These are phyloP conservation scores for Nyssa sinensis DNA, from an alignment of 148 eudicot genomes.

Conservation along the genomic window DNA sequence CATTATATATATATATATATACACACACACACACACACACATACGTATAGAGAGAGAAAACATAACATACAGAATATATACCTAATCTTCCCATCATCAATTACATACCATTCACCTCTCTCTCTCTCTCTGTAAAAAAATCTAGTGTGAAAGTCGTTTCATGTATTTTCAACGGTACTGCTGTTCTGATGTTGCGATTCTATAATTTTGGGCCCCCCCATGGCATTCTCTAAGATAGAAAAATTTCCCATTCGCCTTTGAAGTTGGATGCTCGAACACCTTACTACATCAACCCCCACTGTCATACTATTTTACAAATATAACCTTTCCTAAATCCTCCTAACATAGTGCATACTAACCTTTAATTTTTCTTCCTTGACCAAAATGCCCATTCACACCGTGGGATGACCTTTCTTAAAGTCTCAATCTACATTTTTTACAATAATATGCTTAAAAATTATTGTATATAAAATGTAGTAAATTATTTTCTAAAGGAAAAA, in stretches of 20 bases:
- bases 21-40: no score
- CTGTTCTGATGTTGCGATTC: no score
- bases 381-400: conserved; percentile 27
- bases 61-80: conserved; percentile 10
- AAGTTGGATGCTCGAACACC: conserved; percentile 29
- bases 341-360: not conserved
- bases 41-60: not conserved
- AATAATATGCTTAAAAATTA: no score
- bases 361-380: conserved; percentile 4
- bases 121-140: no score
- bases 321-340: conserved; percentile 9
- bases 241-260: conserved; percentile 21
- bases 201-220: no score
- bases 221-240: no score
- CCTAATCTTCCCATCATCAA: conserved; percentile 27
- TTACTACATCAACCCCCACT: conserved; percentile 6
- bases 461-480: no score
- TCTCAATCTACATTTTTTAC: no score
- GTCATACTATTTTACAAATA: conserved; percentile 5
- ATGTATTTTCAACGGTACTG: no score
- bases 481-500: no score
- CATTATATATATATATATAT: not conserved
- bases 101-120: conserved; percentile 31
- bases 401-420: no score
- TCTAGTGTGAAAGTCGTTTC: no score